Base-by-base conservation (phyloP, 495 filamentous ascomycete species). In the Viridothelium virens region DNA sequence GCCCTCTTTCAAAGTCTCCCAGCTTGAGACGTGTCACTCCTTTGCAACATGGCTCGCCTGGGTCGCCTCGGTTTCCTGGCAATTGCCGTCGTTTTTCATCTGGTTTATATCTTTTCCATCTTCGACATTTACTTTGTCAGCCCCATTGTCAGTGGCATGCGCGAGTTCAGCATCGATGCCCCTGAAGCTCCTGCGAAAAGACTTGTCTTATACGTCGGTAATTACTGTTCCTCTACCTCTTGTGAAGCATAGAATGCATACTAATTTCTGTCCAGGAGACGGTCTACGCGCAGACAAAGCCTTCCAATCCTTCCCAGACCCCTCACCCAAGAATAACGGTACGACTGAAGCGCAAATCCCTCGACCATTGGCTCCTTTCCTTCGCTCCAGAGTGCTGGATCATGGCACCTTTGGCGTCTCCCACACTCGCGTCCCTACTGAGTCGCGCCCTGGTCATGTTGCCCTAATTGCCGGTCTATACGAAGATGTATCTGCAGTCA, bases 71-170 rank as follows among this genome's bases (percentile, higher is more conserved):
- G 89, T 73, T 99, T 99, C 77, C 80, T 97, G 74, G 88, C 86
- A 75, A 87, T 96, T 73, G 95, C 95, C 72, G 82, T 97, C 73
- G 78, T 94, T 59, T 99, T 99, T 74, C 95, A 99, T 78, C 74
- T 97, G 36, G 85, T 96, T 67, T 99, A 99, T 78, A 88, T 94
- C 67, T 91, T 86, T 72, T 96, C 93, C 41, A 99, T 99, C 69
- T 99, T 99, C 77, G 95, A 97, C 75, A 96, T 97, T 68, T 99
- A 99, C 79, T 99, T 99, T 75, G 91, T 97, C 69, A 96, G 92
- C 73, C 95, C 95, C 18, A 95, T 99, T 70, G 95, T 97, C 46
- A 88, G 86, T 82, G 95, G 95, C 72, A 97, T 99, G 95, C 84
- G 82, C 70, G 82, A 90, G 63, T 93, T 89, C 78, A 77, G 77